Evolutionary conservation across 2,329 filamentous ascomycete genomes (phyloP).

Genomic region (Diplodia scrobiculata): DNA sequence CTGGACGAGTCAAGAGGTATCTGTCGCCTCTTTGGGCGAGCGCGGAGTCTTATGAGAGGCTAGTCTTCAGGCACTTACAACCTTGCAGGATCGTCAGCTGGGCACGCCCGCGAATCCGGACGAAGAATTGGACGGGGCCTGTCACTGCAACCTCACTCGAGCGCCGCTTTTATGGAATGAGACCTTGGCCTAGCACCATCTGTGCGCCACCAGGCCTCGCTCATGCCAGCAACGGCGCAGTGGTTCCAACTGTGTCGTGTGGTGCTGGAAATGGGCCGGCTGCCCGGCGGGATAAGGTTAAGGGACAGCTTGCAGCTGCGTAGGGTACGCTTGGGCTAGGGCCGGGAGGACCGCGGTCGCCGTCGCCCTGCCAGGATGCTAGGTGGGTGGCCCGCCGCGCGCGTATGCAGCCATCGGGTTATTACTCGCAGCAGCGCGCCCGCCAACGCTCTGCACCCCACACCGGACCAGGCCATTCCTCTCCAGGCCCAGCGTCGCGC

Average conservation of each 20-base stretch:
- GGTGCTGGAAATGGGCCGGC: constrained; percentile 5
- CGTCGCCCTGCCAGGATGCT: neutral
- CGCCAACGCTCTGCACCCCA: constrained; percentile 26
- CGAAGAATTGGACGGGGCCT: constrained; percentile 33
- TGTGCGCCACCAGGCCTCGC: constrained; percentile 32
- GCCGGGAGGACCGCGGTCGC: constrained; percentile 4
- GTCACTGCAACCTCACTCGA: constrained; percentile 42
- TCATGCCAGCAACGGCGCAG: constrained; percentile 26
- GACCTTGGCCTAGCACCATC: constrained; percentile 39
- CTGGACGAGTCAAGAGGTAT: constrained; percentile 15
- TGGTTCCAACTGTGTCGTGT: neutral
- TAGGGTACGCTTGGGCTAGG: neutral
- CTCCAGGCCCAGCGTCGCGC: constrained; percentile 3
- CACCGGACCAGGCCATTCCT: constrained; percentile 26
- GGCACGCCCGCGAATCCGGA: constrained; percentile 32
- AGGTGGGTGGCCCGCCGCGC: neutral
- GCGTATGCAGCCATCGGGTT: constrained; percentile 25
- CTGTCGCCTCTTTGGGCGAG: neutral
- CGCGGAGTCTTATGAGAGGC: constrained; percentile 6
- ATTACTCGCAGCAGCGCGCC: constrained; percentile 24
- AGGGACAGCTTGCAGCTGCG: constrained; percentile 1
- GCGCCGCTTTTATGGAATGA: constrained; percentile 39
- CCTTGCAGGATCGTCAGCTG: constrained; percentile 37
- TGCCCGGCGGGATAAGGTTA: constrained; percentile 9
- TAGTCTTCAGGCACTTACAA: constrained; percentile 28